Evolutionary conservation across 768 basidiomycete species (phyloP), one percentile per base, ranked within the genome.

Genomic region (Mycena crocata): DNA sequence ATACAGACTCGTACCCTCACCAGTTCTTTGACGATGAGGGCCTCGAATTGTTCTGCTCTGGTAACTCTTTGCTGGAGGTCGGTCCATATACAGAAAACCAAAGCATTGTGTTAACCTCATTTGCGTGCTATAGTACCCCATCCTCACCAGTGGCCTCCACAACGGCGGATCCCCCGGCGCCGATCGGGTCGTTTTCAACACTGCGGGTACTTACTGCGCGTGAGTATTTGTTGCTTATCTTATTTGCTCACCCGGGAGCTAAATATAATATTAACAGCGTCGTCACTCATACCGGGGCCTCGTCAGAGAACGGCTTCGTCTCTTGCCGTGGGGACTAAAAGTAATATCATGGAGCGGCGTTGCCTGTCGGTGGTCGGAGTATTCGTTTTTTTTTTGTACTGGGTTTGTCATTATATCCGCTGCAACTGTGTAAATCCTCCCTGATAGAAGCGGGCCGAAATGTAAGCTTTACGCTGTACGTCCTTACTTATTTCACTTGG

Each of bases 151-250:
- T n/a, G 66, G 71, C 31, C 57, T 71, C 19, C 72, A 74, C 67
- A 56, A 40, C 31, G 73, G 73, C 17, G 73, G 71, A 32, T 71
- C 69, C 10, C 73, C 73, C 34, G 73, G 73, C n/a, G 73, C 73
- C 30, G 73, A 74, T 51, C 73, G 73, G 32, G 67, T 74, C 34
- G 50, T 74, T 15, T 74, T 74, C 68, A 71, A 71, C 54, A 64
- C 64, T 8, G 68, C 57, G 12, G 73, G 73, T 15, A 74, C 70
- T 17, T 74, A 74, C 61, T 74, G 73, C 73, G 73, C 73, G 73
- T 74, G 35, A 28, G 73, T 68, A 30, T 19, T 19, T 23, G n/a
- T n/a, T n/a, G n/a, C n/a, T n/a, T n/a, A n/a, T 8, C 26, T 35
- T n/a, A 17, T 49, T 45, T 14, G n/a, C 30, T 9, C 10, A 26